These are phyloP conservation scores for Apiospora koreana DNA, from an alignment of 2,329 filamentous ascomycete species.

Conservation along the genomic window DNA sequence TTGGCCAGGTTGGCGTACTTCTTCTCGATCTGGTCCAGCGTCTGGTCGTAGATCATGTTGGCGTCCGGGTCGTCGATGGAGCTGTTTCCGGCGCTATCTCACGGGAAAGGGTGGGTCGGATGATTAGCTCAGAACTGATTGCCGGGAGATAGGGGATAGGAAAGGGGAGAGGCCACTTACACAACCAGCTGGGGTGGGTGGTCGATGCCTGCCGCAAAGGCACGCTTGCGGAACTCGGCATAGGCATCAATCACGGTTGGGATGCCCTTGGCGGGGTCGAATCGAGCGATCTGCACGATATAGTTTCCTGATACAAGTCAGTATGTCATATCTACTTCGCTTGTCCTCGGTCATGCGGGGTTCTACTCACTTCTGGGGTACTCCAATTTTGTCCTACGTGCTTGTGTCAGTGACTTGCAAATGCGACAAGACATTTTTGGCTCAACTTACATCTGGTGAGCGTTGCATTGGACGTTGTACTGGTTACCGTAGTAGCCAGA, in stretches of 20 bases:
- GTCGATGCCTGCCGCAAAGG: conserved; percentile 52
- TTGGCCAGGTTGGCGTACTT: conserved; percentile 62
- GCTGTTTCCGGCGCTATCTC: conserved; percentile 64
- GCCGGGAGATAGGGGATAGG: neutral
- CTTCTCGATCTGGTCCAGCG: conserved; percentile 65
- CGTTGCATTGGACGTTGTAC: conserved; percentile 65
- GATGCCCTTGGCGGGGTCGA: conserved; percentile 83
- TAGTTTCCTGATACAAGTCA: conserved; percentile 55
- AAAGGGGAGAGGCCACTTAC: conserved; percentile 31
- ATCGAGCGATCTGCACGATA: conserved; percentile 78
- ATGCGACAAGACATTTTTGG: too few species aligned
- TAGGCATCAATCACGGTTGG: conserved; percentile 76
- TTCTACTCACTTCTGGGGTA: conserved; percentile 51
- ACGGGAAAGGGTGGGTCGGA: neutral
- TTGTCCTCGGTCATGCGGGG: too few species aligned
- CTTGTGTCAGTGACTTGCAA: neutral
- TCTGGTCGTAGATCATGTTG: conserved; percentile 69
- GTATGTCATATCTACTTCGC: neutral
- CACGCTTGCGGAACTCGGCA: conserved; percentile 66
- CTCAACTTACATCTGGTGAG: conserved; percentile 55
- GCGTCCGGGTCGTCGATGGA: conserved; percentile 82
- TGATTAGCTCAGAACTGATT: neutral
- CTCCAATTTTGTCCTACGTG: conserved; percentile 49
- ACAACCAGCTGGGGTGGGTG: conserved; percentile 72
- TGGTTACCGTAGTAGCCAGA: conserved; percentile 71